These are phyloP conservation scores for Monosporascus sp. DNA, from an alignment of 2,329 filamentous ascomycete species.

Conservation along the genomic window DNA sequence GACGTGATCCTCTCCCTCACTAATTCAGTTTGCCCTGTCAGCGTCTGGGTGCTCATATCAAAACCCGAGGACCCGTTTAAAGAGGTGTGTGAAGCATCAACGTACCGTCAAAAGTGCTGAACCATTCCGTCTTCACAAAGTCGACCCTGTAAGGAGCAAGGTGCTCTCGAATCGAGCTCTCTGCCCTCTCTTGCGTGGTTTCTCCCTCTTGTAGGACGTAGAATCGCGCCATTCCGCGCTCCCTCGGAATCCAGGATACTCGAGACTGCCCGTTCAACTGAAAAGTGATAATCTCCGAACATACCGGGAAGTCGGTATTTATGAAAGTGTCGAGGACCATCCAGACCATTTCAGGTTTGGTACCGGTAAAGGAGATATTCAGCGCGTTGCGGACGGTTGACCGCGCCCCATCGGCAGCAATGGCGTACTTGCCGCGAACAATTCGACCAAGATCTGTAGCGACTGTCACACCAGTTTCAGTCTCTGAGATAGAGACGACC, in stretches of 20 bases:
- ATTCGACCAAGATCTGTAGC: constrained; percentile 26
- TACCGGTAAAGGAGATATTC: constrained; percentile 36
- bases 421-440: constrained; percentile 34
- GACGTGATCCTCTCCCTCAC: constrained; percentile 36
- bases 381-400: constrained; percentile 38
- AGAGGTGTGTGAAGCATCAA: neutral
- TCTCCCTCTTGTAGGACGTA: constrained; percentile 42
- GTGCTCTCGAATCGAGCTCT: constrained; percentile 38
- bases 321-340: constrained; percentile 42
- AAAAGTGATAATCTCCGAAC: constrained; percentile 42
- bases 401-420: constrained; percentile 48
- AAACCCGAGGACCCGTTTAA: neutral
- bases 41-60: too few species aligned
- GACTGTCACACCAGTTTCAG: constrained; percentile 17
- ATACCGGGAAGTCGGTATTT: constrained; percentile 41
- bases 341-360: constrained; percentile 46
- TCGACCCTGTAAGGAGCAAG: constrained; percentile 37
- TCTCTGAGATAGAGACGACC: constrained; percentile 26
- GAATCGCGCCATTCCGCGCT: constrained; percentile 40
- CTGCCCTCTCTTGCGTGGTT: constrained; percentile 32
- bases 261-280: constrained; percentile 39
- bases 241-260: constrained; percentile 43
- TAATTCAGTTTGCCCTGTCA: constrained; percentile 7
- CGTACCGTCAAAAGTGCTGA: constrained; percentile 42
- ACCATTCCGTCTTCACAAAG: constrained; percentile 42